phyloP scores from a whole-genome alignment of 192 early-diverging fungal species.

The Coemansia guatemalensis region DNA sequence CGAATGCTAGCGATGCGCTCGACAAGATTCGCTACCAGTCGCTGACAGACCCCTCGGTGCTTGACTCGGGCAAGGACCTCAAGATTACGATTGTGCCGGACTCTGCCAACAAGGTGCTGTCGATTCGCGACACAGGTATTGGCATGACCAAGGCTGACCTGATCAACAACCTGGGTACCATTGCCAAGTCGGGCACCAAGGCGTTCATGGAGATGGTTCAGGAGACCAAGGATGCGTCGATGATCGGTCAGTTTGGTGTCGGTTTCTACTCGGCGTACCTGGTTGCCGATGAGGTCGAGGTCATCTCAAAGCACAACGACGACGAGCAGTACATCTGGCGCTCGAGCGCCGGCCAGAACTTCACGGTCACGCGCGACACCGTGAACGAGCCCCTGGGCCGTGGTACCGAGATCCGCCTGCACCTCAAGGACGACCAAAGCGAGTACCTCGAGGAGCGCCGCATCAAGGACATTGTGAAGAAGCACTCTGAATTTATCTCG shows the following conservation, averaged over 20 bases:
- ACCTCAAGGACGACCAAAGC: conserved; percentile 97
- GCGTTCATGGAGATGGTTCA: conserved; percentile 98
- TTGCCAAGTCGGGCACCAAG: conserved; percentile 99
- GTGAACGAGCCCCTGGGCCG: conserved; percentile 88
- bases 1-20: conserved; percentile 89
- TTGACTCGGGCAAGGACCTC: conserved; percentile 91
- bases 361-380: conserved; percentile 92
- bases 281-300: conserved; percentile 95
- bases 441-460: conserved; percentile 99
- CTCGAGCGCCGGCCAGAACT: conserved; percentile 87
- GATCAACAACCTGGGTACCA: conserved; percentile 87
- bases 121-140: conserved; percentile 84
- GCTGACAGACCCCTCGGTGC: conserved; percentile 82
- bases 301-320: conserved; percentile 92
- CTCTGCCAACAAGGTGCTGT: conserved; percentile 80
- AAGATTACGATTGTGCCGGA: conserved; percentile 94
- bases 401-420: conserved; percentile 92
- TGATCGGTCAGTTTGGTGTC: conserved; percentile 99
- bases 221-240: conserved; percentile 95
- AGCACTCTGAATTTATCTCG: conserved; percentile 99
- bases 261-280: conserved; percentile 99
- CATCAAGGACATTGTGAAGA: conserved; percentile 99
- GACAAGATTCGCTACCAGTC: conserved; percentile 99
- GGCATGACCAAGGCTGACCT: conserved; percentile 77
- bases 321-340: conserved; percentile 96